phyloP scores from a whole-genome alignment of 257 asterid species.

The Rubia yunnanensis region DNA sequence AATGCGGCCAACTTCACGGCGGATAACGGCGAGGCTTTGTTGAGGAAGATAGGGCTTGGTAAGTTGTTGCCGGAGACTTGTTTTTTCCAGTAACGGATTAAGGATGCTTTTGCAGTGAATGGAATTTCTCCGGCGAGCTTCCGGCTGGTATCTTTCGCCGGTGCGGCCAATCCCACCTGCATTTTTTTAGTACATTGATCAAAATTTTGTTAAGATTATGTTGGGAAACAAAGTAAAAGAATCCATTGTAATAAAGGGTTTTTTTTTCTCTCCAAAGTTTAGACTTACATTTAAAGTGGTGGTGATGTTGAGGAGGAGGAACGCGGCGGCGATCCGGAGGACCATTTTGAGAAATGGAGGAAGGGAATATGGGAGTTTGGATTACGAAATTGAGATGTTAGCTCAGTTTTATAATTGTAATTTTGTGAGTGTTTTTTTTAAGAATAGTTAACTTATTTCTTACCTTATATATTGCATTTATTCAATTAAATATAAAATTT shows the following conservation, averaged over 20 bases:
- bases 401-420: constrained; percentile 12
- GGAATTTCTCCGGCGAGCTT: constrained; percentile 2
- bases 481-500: no score
- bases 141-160: no score
- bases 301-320: constrained; percentile 7
- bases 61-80: constrained; percentile 18
- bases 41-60: constrained; percentile 14
- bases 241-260: no score
- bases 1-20: not conserved
- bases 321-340: constrained; percentile 5
- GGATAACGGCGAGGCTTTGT: constrained; percentile 4
- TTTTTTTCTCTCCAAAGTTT: no score
- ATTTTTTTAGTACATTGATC: not conserved
- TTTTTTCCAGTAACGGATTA: not conserved
- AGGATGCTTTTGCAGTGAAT: not conserved
- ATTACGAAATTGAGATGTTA: not conserved
- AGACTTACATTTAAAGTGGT: constrained; percentile 24
- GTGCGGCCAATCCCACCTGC: constrained; percentile 4
- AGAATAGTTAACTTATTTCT: no score
- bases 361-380: constrained; percentile 9
- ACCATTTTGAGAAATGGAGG: not conserved
- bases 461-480: no score
- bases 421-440: no score
- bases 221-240: no score
- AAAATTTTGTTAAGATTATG: no score